phyloP scores from a whole-genome alignment of 768 basidiomycete genomes.

The Tylopilus vinaceipallidus region DNA sequence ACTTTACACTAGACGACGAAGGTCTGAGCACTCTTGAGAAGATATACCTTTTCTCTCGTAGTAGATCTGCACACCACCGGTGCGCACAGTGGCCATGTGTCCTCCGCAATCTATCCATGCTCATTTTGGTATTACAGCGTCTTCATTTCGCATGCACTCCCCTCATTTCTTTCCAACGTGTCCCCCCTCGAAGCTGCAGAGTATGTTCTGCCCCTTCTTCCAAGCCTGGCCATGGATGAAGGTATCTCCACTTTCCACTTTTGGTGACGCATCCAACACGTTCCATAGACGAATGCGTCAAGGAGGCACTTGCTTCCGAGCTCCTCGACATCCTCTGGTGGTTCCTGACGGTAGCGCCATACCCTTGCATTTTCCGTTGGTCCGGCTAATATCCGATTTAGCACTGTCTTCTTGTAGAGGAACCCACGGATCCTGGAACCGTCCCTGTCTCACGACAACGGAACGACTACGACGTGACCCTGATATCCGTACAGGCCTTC shows the following conservation, averaged over 20 bases:
- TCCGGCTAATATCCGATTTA: constrained; percentile 26
- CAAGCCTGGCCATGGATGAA: constrained; percentile 79
- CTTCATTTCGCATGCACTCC: constrained; percentile 83
- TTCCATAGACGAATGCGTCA: constrained; percentile 74
- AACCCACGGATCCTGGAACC: constrained; percentile 25
- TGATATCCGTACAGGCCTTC: constrained; percentile 80
- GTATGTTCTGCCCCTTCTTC: constrained; percentile 91
- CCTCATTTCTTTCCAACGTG: constrained; percentile 73
- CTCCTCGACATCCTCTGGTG: constrained; percentile 88
- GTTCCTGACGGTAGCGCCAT: constrained; percentile 66
- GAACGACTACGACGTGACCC: constrained; percentile 29
- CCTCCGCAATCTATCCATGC: background rate
- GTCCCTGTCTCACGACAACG: constrained; percentile 13
- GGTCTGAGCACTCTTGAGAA: constrained; percentile 82
- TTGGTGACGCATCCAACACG: constrained; percentile 5
- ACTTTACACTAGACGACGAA: constrained; percentile 68
- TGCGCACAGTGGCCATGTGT: constrained; percentile 16
- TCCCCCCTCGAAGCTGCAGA: constrained; percentile 86
- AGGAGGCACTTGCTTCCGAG: constrained; percentile 81
- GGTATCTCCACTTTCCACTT: constrained; percentile 42
- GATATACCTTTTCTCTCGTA: constrained; percentile 86
- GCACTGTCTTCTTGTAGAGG: constrained; percentile 68
- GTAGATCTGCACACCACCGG: constrained; percentile 64
- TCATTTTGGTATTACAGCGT: constrained; percentile 47
- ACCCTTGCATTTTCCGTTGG: background rate